Base-by-base conservation (phyloP, 1,284 basidiomycete genomes). In the Microbotryomycetes sp. region DNA sequence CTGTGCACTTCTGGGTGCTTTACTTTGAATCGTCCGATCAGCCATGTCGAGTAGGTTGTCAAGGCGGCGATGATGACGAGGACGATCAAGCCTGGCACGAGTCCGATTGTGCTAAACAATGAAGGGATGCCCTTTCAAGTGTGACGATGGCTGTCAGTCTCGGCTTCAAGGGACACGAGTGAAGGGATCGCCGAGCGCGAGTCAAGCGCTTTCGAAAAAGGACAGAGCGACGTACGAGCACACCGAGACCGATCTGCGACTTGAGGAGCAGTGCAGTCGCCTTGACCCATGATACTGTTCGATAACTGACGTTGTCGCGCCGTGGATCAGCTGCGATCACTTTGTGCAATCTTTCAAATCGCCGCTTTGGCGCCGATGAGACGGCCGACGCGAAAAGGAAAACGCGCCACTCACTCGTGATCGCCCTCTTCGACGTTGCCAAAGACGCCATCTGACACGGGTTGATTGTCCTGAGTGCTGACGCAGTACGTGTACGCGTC, bases 1-100 rank as follows among this genome's bases (percentile, higher is more conserved):
- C 76, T 82, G 64, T 83, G 82, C 4, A 82, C 81, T 27, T 77
- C 76, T 3, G 80, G 81, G 66, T 83, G 81, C 60, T 81, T 81
- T 18, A 81, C 61, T 72, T 82, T 83, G 77, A 83, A 83, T 70
- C 81, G 79, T 54, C 82, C 77, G 35, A 82, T 74, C 3, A 82
- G 71, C 64, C 82, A 58, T 58, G 7, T 62, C 51, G 57, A 15
- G n/a, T 72, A 82, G 5, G 81, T 79, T 0, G 81, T 82, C 65
- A 78, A 81, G 4, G 80, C 71, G 4, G 76, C 81, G 64, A 82
- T 81, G 5, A 78, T 66, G n/a, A 82, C 80, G n/a, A 83, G 71
- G 62, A 83, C 81, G 21, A 81, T 72, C n/a, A 82, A 80, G 53
- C 80, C 81, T 1, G 81, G 81, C 5, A 79, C 78, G 62, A 83